Conservation (phyloP, 306 rosid genomes). For the Glycine soja region DNA sequence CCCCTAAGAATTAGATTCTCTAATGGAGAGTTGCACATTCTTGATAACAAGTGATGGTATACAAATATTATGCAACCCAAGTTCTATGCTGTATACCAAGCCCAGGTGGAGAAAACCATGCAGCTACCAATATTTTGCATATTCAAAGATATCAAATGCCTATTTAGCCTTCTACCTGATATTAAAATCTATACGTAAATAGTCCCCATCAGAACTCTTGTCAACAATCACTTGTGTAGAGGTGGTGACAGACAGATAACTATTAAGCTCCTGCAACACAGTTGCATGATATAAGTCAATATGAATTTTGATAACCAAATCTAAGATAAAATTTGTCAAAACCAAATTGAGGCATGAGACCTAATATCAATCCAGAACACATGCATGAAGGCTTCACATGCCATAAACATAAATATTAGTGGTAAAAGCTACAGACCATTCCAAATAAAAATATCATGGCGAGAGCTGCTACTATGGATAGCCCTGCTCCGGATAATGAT, state of each 20-base stretch:
- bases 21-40: neutral
- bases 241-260: constrained; percentile 80
- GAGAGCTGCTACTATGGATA: constrained; percentile 91
- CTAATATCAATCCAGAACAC: constrained; percentile 32
- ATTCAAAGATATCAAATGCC: constrained; percentile 39
- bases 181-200: constrained; percentile 87
- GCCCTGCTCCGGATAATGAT: constrained; percentile 95
- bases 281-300: constrained; percentile 37
- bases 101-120: neutral
- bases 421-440: constrained; percentile 68
- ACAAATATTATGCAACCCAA: constrained; percentile 33
- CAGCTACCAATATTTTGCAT: neutral
- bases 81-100: constrained; percentile 16
- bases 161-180: constrained; percentile 68
- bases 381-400: constrained; percentile 3
- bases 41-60: constrained; percentile 6
- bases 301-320: constrained; percentile 16
- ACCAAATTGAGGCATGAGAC: constrained; percentile 33
- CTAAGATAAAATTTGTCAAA: constrained; percentile 31
- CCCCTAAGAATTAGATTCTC: constrained; percentile 16
- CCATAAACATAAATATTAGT: constrained; percentile 36
- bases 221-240: constrained; percentile 91
- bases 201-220: constrained; percentile 91
- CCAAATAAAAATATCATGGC: constrained; percentile 92
- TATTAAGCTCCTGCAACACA: constrained; percentile 78